Percentiles rank a stretch among this genome's conserved stretches.
phyloP scores from a whole-genome alignment of 345 rosid species.

The Erucastrum elatum region DNA sequence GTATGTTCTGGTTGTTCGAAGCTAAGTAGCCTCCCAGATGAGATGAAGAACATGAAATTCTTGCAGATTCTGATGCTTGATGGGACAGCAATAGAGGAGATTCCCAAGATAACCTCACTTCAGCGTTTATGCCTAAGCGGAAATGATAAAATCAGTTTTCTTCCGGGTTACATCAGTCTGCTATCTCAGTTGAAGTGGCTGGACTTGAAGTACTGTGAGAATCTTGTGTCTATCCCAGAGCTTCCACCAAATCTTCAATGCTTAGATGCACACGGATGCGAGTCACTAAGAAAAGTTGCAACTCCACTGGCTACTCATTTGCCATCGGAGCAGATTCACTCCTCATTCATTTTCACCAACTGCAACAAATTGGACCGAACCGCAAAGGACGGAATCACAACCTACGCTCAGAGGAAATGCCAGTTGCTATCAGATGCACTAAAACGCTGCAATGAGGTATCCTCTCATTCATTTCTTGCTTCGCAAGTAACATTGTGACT shows the following conservation, averaged over 20 bases:
- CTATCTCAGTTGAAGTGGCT: neutral
- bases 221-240: neutral
- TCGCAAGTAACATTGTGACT: neutral
- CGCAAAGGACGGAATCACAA: neutral
- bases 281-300: neutral
- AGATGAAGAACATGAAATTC: neutral
- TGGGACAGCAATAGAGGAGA: neutral
- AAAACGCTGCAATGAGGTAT: neutral
- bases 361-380: neutral
- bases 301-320: neutral
- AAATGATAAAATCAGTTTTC: neutral
- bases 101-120: neutral
- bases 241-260: neutral
- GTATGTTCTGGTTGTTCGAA: neutral
- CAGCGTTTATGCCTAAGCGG: neutral
- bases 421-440: neutral
- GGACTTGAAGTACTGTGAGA: neutral
- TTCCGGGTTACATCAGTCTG: neutral
- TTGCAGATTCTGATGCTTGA: neutral
- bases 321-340: neutral
- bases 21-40: neutral
- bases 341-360: neutral
- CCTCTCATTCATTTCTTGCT: neutral
- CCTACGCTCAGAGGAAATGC: neutral
- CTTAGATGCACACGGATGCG: neutral